Evolutionary conservation across 2,329 filamentous ascomycete genomes (phyloP).

Genomic region (Cercospora janseana): DNA sequence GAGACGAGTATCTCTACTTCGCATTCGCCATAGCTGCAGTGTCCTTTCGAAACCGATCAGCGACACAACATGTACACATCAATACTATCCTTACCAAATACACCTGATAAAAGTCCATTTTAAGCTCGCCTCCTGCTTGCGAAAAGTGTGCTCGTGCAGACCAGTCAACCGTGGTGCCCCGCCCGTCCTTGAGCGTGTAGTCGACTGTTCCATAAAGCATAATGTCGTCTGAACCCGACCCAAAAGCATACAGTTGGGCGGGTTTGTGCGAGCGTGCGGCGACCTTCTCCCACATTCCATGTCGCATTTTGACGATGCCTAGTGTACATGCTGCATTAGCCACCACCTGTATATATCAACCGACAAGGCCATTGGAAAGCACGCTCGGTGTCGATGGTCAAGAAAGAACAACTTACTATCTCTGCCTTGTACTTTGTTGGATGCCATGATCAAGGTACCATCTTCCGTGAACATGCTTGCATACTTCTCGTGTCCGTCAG

Average conservation of each 20-base stretch:
- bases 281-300: constrained; percentile 55
- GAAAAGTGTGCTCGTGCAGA: constrained; percentile 54
- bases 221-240: constrained; percentile 47
- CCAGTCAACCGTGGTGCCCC: constrained; percentile 51
- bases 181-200: constrained; percentile 54
- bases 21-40: constrained; percentile 30
- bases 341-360: no score
- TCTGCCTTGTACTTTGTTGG: constrained; percentile 46
- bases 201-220: constrained; percentile 56
- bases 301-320: constrained; percentile 54
- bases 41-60: constrained; percentile 21
- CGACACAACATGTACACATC: background rate
- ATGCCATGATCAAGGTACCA: constrained; percentile 54
- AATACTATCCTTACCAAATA: constrained; percentile 48
- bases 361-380: background rate
- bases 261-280: constrained; percentile 48
- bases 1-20: no score
- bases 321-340: no score
- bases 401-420: constrained; percentile 41
- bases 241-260: constrained; percentile 52
- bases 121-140: constrained; percentile 53
- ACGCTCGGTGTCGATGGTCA: no score
- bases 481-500: constrained; percentile 51
- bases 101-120: constrained; percentile 55
- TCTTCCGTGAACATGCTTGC: constrained; percentile 49